Evolutionary conservation across 768 basidiomycete genomes (phyloP).

Genomic region (Collybiopsis confluens): DNA sequence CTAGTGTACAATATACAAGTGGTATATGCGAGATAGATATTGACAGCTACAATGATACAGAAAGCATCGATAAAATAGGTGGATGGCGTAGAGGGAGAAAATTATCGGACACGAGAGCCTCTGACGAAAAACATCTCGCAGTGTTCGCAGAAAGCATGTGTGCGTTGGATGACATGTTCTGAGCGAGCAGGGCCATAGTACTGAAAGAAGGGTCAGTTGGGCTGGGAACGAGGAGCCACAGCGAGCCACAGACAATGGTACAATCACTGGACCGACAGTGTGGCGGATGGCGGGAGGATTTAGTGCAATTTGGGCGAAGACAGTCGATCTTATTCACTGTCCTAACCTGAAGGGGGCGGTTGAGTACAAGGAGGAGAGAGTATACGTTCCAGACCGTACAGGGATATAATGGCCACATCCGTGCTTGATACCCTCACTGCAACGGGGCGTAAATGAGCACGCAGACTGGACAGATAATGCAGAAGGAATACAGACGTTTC

Average conservation of each 20-base stretch:
- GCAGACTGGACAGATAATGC: conserved; percentile 13
- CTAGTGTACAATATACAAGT: conserved; percentile 1
- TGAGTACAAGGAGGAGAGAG: background rate
- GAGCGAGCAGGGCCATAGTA: conserved; percentile 67
- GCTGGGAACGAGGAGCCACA: background rate
- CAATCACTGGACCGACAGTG: conserved; percentile 39
- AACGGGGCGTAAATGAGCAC: conserved; percentile 19
- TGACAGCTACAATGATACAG: conserved; percentile 11
- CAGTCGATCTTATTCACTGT: conserved; percentile 31
- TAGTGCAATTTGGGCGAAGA: conserved; percentile 30
- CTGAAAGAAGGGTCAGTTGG: conserved; percentile 30
- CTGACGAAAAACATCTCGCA: conserved; percentile 61
- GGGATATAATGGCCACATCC: conserved; percentile 78
- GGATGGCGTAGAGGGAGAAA: conserved; percentile 1
- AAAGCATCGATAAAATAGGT: conserved; percentile 6
- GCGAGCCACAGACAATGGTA: conserved; percentile 30
- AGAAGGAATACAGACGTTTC: conserved; percentile 43
- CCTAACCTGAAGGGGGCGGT: conserved; percentile 24
- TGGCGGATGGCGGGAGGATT: conserved; percentile 35
- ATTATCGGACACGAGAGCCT: conserved; percentile 36
- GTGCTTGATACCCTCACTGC: conserved; percentile 69
- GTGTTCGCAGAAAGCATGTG: conserved; percentile 48
- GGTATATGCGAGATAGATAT: conserved; percentile 1
- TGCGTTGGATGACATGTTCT: conserved; percentile 52
- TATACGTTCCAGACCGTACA: conserved; percentile 18